These are phyloP conservation scores for Chlorella vulgaris DNA, from an alignment of 139 green algal species.

Conservation along the genomic window DNA sequence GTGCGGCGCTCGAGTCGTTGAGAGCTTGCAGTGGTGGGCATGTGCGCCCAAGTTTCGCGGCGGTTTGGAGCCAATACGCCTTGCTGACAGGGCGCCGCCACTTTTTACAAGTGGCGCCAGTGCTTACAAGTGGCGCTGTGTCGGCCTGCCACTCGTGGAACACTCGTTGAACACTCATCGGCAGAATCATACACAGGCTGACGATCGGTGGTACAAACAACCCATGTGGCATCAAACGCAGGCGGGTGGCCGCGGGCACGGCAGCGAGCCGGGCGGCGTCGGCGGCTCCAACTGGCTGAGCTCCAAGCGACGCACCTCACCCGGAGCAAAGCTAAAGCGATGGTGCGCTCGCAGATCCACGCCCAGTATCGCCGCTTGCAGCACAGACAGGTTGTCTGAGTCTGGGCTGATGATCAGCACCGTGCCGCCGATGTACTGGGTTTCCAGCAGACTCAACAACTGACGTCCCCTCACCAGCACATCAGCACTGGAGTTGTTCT, in stretches of 20 bases:
- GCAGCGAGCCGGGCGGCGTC: slow-evolving; percentile 17
- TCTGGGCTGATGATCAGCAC: slow-evolving; percentile 77
- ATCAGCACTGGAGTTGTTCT: slow-evolving; percentile 71
- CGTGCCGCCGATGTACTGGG: slow-evolving; percentile 52
- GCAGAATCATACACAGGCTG: too few species aligned
- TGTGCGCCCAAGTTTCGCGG: too few species aligned
- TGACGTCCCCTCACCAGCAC: slow-evolving; percentile 76
- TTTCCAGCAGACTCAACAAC: slow-evolving; percentile 65
- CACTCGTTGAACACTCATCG: too few species aligned
- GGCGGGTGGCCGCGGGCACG: slow-evolving; percentile 32
- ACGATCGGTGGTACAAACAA: too few species aligned
- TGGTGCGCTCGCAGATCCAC: slow-evolving; percentile 64
- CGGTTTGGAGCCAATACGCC: too few species aligned
- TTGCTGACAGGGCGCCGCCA: too few species aligned
- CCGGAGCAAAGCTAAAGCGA: slow-evolving; percentile 59
- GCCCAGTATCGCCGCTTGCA: slow-evolving; percentile 76
- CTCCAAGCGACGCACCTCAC: slow-evolving; percentile 63
- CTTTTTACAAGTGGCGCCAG: too few species aligned
- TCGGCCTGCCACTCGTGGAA: too few species aligned
- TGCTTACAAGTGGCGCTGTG: too few species aligned
- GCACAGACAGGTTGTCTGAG: slow-evolving; percentile 67
- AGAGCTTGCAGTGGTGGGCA: too few species aligned
- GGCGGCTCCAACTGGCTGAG: slow-evolving; percentile 12
- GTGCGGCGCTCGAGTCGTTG: too few species aligned
- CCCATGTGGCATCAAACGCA: too few species aligned